Evolutionary conservation across 495 filamentous ascomycete species (phyloP), one percentile per base, ranked within the genome.

Genomic region (Daldinia loculata): DNA sequence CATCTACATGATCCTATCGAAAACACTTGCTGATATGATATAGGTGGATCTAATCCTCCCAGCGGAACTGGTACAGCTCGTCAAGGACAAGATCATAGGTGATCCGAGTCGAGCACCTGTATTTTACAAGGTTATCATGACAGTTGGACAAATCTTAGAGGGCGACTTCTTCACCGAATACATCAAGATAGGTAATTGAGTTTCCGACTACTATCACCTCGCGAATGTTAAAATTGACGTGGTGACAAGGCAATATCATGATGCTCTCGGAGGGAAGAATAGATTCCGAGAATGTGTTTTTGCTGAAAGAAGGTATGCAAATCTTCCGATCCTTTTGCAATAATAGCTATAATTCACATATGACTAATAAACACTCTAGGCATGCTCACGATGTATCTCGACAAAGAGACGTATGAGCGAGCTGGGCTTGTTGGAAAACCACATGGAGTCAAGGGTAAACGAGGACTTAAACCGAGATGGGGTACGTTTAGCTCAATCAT

Each of bases 201-300:
- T 2, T 11, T 36, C 26, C 4, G 6, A 12, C 22, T 11, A 27
- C 24, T 50, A 12, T 61, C 19, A 3, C 0, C 22, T 27, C 14
- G 3, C 11, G 19, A 36, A 30, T 11, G 7, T 12, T 11, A 26
- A 34, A 15, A 6, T 22, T 65, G 15, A 70, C 38, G 45, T 61
- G 53, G 41, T 38, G 61, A 64, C 36, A 62, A 97, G 95, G 95
- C 19, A 91, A 93, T 76, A 84, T 97, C 69, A 77, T 96, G 75
- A 95, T 99, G 92, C 88, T 97, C 15, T 98, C 96, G 0, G 91
- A 97, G 76, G 95, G 95, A 29, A 84, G 87, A 24, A 82, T 88
- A 43, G 92, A 90, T n/a, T 86, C 91, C 9, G 93, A 97, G 74
- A 93, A 92, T 76, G 83, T 93, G 3, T 96, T 91, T 75, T 88